Evolutionary conservation across 2,329 filamentous ascomycete genomes (phyloP).

Genomic region (Ceratocystis ficicola): DNA sequence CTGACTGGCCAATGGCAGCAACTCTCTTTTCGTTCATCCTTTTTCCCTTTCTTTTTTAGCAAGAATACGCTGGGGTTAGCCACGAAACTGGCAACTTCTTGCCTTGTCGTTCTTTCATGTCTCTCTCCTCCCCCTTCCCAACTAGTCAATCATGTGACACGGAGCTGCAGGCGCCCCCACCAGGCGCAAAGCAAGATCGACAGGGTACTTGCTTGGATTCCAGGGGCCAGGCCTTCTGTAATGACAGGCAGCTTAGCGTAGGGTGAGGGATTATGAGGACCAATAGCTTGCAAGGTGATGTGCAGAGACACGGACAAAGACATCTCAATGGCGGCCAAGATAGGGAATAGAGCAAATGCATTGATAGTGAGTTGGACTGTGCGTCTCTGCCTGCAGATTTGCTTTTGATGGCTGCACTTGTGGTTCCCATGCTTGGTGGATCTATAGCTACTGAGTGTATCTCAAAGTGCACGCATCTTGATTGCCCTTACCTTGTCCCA

Average conservation of each 20-base stretch:
- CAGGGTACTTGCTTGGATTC: background rate
- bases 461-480: background rate
- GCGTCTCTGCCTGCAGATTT: background rate
- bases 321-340: background rate
- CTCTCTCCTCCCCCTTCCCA: background rate
- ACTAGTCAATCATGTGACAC: constrained; percentile 5
- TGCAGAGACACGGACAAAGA: background rate
- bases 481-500: background rate
- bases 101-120: background rate
- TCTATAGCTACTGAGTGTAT: background rate
- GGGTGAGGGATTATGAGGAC: background rate
- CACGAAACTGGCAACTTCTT: background rate
- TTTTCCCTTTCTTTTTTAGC: too few relatives aligned
- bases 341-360: background rate
- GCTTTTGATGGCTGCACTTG: background rate
- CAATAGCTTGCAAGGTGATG: background rate
- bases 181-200: background rate
- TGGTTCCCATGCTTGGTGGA: background rate
- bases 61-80: too few relatives aligned
- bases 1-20: too few relatives aligned
- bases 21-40: too few relatives aligned
- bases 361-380: background rate
- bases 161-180: background rate
- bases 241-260: background rate
- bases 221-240: background rate